These are phyloP conservation scores for Colletotrichum caudatum DNA, from an alignment of 2,329 filamentous ascomycete genomes.

Conservation along the genomic window DNA sequence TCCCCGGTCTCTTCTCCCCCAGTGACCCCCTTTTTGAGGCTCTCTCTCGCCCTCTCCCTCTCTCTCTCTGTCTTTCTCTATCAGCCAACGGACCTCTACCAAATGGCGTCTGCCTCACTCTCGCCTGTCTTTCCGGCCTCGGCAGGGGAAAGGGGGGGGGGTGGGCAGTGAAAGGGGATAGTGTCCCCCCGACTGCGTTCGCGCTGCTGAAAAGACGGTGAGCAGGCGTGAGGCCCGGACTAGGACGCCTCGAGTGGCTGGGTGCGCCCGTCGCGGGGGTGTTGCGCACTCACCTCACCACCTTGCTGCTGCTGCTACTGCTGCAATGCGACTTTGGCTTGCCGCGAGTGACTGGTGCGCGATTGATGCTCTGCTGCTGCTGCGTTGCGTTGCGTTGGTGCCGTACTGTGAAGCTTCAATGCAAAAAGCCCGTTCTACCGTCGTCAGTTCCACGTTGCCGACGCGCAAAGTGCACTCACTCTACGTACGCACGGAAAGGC, in stretches of 20 bases:
- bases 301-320: neutral
- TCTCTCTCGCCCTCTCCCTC: neutral
- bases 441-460: conserved; percentile 29
- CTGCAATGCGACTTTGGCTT: conserved; percentile 30
- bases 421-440: neutral
- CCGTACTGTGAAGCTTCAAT: neutral
- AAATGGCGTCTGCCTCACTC: conserved; percentile 2
- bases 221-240: conserved; percentile 2
- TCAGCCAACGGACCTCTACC: neutral
- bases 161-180: no score
- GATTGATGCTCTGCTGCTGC: no score
- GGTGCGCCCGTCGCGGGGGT: neutral
- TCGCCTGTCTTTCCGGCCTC: conserved; percentile 9
- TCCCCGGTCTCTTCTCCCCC: neutral
- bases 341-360: neutral
- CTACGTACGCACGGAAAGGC: neutral
- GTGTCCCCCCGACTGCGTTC: neutral
- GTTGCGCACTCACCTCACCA: neutral
- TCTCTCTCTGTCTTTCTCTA: neutral
- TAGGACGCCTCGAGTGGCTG: conserved; percentile 17
- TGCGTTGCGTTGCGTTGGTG: no score
- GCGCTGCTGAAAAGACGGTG: conserved; percentile 37
- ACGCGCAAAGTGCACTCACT: neutral
- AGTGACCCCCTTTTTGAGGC: neutral
- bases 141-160: neutral